A percentile compares a stretch with the other conserved stretches of the same genome.
These are phyloP conservation scores for Ceratobasidium sp. DNA, from an alignment of 1,284 basidiomycete genomes.

Conservation along the genomic window DNA sequence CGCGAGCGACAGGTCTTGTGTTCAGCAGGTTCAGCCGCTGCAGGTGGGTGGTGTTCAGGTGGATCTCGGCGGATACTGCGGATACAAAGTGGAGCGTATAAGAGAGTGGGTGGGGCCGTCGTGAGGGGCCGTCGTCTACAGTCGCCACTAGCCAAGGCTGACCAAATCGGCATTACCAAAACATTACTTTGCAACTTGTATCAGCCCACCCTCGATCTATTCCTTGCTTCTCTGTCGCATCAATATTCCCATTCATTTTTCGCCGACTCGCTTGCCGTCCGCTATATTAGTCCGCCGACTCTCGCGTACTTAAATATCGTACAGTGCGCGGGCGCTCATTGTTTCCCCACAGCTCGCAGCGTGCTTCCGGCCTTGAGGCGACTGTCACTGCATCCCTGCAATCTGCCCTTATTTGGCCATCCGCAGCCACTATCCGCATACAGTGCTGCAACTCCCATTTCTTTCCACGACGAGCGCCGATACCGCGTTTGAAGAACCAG, in stretches of 20 bases:
- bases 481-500: slow-evolving; percentile 11
- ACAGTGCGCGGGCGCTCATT: not conserved
- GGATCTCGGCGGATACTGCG: not conserved
- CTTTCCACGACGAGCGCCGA: slow-evolving; percentile 16
- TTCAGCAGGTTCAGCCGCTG: too few species aligned
- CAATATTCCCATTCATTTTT: slow-evolving; percentile 15
- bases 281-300: not conserved
- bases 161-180: too few species aligned
- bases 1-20: too few species aligned
- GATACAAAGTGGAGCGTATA: slow-evolving; percentile 6
- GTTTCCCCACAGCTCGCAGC: slow-evolving; percentile 10
- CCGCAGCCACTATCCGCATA: not conserved
- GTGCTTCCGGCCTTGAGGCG: slow-evolving; percentile 32
- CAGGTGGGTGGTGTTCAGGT: not conserved
- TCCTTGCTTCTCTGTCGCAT: slow-evolving; percentile 13
- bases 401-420: slow-evolving; percentile 10
- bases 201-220: slow-evolving; percentile 34
- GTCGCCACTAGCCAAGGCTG: too few species aligned
- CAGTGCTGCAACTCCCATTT: not conserved
- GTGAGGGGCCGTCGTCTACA: too few species aligned
- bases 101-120: slow-evolving; percentile 4
- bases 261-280: slow-evolving; percentile 4
- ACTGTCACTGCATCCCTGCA: not conserved
- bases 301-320: too few species aligned
- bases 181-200: too few species aligned